Percentiles rank a stretch among this genome's conserved stretches.
phyloP scores from a whole-genome alignment of 2,329 filamentous ascomycete genomes.

The Penicillium sp. region DNA sequence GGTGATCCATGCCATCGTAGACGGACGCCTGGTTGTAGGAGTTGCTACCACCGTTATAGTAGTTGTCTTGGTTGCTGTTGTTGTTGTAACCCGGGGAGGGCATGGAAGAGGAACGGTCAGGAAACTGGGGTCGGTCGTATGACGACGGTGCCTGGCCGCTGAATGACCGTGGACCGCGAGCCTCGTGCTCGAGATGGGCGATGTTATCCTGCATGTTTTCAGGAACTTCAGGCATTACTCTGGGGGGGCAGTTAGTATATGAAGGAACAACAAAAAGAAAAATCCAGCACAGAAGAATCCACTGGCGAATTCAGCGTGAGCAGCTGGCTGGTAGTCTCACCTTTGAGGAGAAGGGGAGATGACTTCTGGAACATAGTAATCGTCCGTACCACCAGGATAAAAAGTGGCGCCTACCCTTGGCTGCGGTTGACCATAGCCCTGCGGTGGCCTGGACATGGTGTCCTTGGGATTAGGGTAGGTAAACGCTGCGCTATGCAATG shows the following conservation, averaged over 20 bases:
- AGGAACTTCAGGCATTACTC: slow-evolving; percentile 91
- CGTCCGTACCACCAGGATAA: slow-evolving; percentile 63
- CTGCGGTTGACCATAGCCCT: slow-evolving; percentile 29
- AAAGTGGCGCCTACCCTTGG: slow-evolving; percentile 58
- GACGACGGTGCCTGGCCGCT: slow-evolving; percentile 17
- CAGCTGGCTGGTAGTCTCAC: slow-evolving; percentile 39
- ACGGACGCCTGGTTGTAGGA: slow-evolving; percentile 51
- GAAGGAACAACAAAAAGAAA: slow-evolving; percentile 11
- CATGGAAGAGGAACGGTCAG: slow-evolving; percentile 34
- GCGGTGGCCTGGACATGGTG: slow-evolving; percentile 15
- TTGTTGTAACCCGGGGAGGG: slow-evolving; percentile 16
- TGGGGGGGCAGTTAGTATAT: slow-evolving; percentile 33
- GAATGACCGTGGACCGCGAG: slow-evolving; percentile 46
- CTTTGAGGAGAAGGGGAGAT: slow-evolving; percentile 68
- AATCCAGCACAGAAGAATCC: slow-evolving; percentile 12
- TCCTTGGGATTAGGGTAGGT: neutral
- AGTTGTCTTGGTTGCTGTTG: slow-evolving; percentile 20
- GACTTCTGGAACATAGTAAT: slow-evolving; percentile 67
- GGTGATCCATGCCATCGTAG: slow-evolving; percentile 51
- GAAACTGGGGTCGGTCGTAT: slow-evolving; percentile 31
- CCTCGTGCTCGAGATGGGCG: slow-evolving; percentile 82
- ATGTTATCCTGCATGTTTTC: slow-evolving; percentile 96
- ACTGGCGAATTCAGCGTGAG: neutral
- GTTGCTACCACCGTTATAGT: slow-evolving; percentile 30
- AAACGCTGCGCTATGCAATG: neutral